A percentile compares a stretch with the other conserved stretches of the same genome.
phyloP scores from a whole-genome alignment of 306 rosid species.

The Ceratonia siliqua region DNA sequence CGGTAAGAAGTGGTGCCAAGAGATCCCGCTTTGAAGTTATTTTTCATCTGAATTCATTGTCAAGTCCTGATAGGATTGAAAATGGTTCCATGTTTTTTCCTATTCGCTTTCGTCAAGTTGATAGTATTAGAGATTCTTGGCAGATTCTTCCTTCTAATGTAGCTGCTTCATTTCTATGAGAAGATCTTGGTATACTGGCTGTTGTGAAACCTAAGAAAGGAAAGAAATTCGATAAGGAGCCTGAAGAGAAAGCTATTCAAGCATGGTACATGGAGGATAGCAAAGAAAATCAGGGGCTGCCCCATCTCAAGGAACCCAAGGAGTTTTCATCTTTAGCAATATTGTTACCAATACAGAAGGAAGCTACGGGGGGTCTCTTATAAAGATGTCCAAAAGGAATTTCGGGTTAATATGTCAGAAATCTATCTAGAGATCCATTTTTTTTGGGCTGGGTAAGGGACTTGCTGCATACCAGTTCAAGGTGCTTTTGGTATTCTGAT shows the following conservation, averaged over 20 bases:
- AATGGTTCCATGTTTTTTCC: constrained; percentile 61
- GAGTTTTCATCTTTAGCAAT: too few species aligned
- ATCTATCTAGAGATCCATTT: constrained; percentile 75
- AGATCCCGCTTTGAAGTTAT: constrained; percentile 61
- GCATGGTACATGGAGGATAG: too few species aligned
- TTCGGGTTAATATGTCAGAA: constrained; percentile 50
- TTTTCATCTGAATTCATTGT: constrained; percentile 51
- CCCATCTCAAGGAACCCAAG: too few species aligned
- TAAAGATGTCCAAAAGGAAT: constrained; percentile 37
- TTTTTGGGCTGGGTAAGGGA: constrained; percentile 87
- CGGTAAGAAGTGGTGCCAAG: constrained; percentile 65
- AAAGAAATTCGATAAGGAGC: too few species aligned
- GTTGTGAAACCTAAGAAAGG: too few species aligned
- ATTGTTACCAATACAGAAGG: constrained; percentile 57
- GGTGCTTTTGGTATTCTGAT: constrained; percentile 71
- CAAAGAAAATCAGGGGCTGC: too few species aligned
- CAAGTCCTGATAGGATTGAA: constrained; percentile 67
- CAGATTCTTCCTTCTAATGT: constrained; percentile 54
- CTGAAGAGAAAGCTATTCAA: too few species aligned
- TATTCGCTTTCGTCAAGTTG: constrained; percentile 62
- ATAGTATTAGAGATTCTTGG: constrained; percentile 62
- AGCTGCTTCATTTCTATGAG: constrained; percentile 62
- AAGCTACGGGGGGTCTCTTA: constrained; percentile 60
- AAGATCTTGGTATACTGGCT: too few species aligned
- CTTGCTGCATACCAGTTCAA: constrained; percentile 64